These are phyloP conservation scores for Eucalyptus brandiana DNA, from an alignment of 345 rosid genomes.

Conservation along the genomic window DNA sequence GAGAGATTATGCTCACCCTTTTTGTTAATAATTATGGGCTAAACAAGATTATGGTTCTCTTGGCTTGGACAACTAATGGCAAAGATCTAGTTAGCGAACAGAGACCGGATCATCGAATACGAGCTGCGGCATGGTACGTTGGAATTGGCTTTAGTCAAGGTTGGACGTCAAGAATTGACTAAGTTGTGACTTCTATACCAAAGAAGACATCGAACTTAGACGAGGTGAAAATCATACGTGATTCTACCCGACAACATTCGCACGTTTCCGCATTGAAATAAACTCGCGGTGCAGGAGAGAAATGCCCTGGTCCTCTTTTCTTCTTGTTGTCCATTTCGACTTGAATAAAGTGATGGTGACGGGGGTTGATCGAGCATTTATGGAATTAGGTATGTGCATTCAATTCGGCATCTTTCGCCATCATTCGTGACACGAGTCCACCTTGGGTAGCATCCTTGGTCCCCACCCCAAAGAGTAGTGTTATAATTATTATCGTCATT, in stretches of 20 bases:
- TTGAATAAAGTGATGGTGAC: neutral
- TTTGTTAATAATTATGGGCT: neutral
- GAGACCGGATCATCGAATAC: neutral
- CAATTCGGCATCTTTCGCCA: slow-evolving; percentile 5
- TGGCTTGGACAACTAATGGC: neutral
- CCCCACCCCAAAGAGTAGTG: neutral
- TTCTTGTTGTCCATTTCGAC: neutral
- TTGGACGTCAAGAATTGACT: neutral
- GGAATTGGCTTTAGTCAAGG: neutral
- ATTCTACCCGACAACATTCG: neutral
- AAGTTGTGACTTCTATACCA: neutral
- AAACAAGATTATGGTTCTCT: neutral
- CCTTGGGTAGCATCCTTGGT: neutral
- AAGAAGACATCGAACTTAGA: neutral
- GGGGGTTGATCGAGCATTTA: neutral
- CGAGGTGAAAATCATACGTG: neutral
- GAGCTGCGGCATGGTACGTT: neutral
- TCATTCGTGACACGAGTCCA: neutral
- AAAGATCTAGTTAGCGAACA: neutral
- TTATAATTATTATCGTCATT: neutral
- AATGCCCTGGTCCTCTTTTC: neutral
- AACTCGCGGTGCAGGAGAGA: neutral
- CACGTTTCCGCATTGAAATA: neutral
- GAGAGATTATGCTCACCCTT: neutral
- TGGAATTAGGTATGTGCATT: slow-evolving; percentile 8